phyloP scores from a whole-genome alignment of 1,139 yeast species.

The Williopsis jadinii region DNA sequence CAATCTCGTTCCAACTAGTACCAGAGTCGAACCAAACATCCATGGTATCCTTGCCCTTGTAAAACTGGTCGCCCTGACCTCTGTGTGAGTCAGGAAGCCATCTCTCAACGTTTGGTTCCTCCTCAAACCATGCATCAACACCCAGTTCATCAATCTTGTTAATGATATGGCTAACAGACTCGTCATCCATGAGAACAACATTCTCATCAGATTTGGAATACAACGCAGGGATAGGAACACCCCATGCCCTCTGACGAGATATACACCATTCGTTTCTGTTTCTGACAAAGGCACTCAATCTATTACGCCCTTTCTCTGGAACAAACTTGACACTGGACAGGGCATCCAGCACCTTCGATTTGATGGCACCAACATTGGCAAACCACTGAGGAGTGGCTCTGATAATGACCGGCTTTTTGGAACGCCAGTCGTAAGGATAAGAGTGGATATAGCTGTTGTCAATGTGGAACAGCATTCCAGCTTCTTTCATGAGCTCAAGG shows the following conservation, averaged over 20 bases:
- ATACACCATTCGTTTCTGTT: conserved; percentile 96
- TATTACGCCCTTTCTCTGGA: conserved; percentile 65
- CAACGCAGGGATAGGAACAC: conserved; percentile 92
- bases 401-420: conserved; percentile 90
- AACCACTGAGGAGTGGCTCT: conserved; percentile 98
- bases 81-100: conserved; percentile 63
- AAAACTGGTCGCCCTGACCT: conserved; percentile 34
- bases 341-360: conserved; percentile 52
- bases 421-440: conserved; percentile 96
- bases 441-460: conserved; percentile 62
- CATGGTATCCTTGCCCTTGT: conserved; percentile 84
- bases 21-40: conserved; percentile 99
- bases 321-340: conserved; percentile 56
- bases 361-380: conserved; percentile 75
- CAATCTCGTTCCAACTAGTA: conserved; percentile 76
- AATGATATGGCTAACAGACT: conserved; percentile 48
- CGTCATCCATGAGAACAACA: conserved; percentile 49
- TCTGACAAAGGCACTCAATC: conserved; percentile 65
- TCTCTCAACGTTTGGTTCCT: conserved; percentile 42
- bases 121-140: conserved; percentile 74
- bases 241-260: conserved; percentile 97
- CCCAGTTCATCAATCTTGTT: conserved; percentile 44
- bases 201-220: conserved; percentile 48
- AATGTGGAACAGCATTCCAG: conserved; percentile 41
- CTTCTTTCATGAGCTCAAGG: conserved; percentile 35